Evolutionary conservation across 2,329 filamentous ascomycete species (phyloP), one percentile per base, ranked within the genome.

Genomic region (Teratosphaeria zuluensis): DNA sequence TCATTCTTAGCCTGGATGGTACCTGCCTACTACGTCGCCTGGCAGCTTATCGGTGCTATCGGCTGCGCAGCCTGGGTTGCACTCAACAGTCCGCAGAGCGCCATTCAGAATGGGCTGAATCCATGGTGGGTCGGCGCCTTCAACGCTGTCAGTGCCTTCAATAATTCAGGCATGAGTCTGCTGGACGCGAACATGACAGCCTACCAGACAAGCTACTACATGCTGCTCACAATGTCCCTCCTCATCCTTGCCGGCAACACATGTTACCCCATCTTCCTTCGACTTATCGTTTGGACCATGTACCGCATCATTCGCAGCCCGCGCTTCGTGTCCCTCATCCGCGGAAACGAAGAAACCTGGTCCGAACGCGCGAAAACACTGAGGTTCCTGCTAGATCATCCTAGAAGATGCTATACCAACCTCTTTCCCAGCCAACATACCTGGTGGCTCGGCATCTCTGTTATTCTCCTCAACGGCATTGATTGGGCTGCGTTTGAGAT

Each of bases 61-160:
- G 79, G 80, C 1, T 73, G 87, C 9, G 85, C 81, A 9, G 83
- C 82, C 16, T 88, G 82, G 77, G 81, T 87, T 57, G 77, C 76
- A 16, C 69, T 75, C 59, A 77, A 85, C 61, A 76, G 77, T 51
- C 74, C 81, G 0, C 72, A 73, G 8, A 73, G 77, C 3, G 77
- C 83, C 0, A 67, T 72, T 1, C 71, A 69, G 4, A 86, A 88
- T 67, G 82, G 80, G 12, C 77, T 85, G 57, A 82, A 84, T 59
- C 81, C 85, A 35, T 87, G 83, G 82, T 88, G 85, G 85, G 75
- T 84, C 2, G 85, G 85, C 48, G 79, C 84, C 52, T 89, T 88
- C 73, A 84, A 86, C 61, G 83, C 82, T 1, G 80, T 84, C 4
- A 86, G 83, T 19, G 85, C 85, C 0, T 89, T 88, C 71, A 87